Conservation (phyloP, 2,329 filamentous ascomycete genomes). For the Diaporthe sp. region DNA sequence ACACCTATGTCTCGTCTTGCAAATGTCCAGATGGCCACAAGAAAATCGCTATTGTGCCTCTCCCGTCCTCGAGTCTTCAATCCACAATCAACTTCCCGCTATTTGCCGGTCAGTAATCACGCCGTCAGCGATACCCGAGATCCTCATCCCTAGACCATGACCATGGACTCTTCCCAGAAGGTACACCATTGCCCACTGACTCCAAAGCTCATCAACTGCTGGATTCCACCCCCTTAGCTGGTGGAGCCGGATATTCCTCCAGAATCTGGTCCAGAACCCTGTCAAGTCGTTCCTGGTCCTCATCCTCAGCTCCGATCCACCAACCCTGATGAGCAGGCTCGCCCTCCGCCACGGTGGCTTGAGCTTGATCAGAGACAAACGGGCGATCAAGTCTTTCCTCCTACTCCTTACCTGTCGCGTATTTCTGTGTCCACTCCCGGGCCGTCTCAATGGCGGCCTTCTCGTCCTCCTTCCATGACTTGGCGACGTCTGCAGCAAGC, state of each 20-base stretch:
- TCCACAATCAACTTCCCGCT: background rate
- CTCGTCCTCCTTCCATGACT: conserved; percentile 98
- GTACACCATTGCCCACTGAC: background rate
- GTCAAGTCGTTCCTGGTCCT: background rate
- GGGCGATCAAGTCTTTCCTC: background rate
- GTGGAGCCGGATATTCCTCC: background rate
- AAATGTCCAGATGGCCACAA: background rate
- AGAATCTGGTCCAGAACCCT: background rate
- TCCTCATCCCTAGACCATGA: background rate
- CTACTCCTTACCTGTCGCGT: conserved; percentile 62
- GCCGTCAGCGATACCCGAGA: background rate
- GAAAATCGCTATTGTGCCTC: background rate
- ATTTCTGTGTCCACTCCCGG: conserved; percentile 88
- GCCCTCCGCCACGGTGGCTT: background rate
- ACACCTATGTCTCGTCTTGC: conserved; percentile 1
- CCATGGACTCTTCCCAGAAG: background rate
- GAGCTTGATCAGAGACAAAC: background rate
- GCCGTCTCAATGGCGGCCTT: conserved; percentile 91
- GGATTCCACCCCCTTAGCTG: background rate
- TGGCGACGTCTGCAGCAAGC: conserved; percentile 96
- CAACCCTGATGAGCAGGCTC: background rate
- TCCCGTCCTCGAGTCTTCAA: background rate
- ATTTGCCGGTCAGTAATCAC: background rate
- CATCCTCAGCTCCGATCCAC: background rate
- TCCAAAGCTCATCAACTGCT: background rate